Base-by-base conservation (phyloP, 73 alveolate genomes). In the Tetrahymena malaccensis region DNA sequence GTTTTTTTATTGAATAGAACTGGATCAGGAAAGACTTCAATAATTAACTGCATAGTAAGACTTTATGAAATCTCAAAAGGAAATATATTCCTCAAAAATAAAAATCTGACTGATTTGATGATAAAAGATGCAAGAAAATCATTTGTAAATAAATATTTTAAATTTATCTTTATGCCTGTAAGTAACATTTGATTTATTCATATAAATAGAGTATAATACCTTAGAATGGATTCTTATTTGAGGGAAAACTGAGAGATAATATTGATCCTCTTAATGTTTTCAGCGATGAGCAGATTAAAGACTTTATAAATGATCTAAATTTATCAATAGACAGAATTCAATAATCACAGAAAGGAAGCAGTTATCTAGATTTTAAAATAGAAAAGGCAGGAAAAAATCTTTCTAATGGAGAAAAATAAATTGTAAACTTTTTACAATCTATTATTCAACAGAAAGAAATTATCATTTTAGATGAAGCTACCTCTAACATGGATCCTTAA, bases 1-100 rank as follows among this genome's bases (percentile, higher is more conserved):
- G 2, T 56, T 22, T 22, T 19, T 22, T 56, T 56, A 70, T 19
- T 22, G 13, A 50, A 50, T 12, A 94, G 96, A 22, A 94, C 96
- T 35, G 96, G 96, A 33, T 94, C 96, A 19, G 96, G 96, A 21
- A 94, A 94, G 35, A 94, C 96, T 17, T 94, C 96, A n/a, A 94
- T 94, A 17, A 57, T 94, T 37, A 94, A 94, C 27, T 56, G 85
- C n/a, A 56, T 94, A 12, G 85, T 43, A n/a, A 31, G 93, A 58
- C 94, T 94, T 0, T 94, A 94, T 70, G 55, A 34, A 12, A 40
- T 40, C 37, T 38, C 55, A 19, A 35, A 35, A 35, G 96, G 96
- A 22, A 57, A 55, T 43, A 83, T 94, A 13, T 21, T 57, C 13
- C 55, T 94, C 21, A 70, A 94, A 15, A 93, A 93, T 25, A n/a